Base-by-base conservation (phyloP, 768 basidiomycete genomes). In the Suillus ampliporus region DNA sequence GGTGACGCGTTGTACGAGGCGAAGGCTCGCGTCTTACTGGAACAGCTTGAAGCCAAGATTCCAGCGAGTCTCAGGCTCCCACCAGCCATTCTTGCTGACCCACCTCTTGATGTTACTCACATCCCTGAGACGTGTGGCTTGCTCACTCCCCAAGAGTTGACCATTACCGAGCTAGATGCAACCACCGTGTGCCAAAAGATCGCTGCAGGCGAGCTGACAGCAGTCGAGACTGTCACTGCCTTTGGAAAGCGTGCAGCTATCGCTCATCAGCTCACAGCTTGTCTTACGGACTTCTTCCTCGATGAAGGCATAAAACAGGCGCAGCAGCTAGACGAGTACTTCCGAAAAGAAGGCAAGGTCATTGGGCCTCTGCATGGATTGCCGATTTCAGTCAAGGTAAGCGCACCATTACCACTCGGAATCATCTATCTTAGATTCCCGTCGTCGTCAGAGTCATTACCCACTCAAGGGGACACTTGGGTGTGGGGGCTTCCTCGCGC, bases 241-340 rank as follows among this genome's bases (percentile, higher is more conserved):
- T 84, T 80, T 62, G 78, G 70, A 57, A 84, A 83, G 70, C 74
- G 85, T 17, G 84, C 85, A 11, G 78, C 79, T 21, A 78, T 86
- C 60, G 84, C 83, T 5, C 83, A 86, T 46, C 84, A 83, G 61
- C 65, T 85, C 34, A 67, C 72, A 5, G 65, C 68, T 47, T 82
- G 79, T 61, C 59, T 83, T 14, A 76, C 76, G 40, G 80, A 81
- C 62, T 76, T 82, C 61, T 83, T 83, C 69, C 72, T 83, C 47
- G 82, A 83, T 1, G 78, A 79, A 60, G 80, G 69, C 0, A 68
- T 80, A 34, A 67, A 64, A 46, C 74, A 71, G 41, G 83, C 83
- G 7, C 68, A 71, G 59, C 76, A 81, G 58, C 73, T 84, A 11
- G 83, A 84, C 34, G 75, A 74, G 4, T 71, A 79, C 65, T 75